phyloP scores from a whole-genome alignment of 495 filamentous ascomycete species.

The Lophiostoma macrostomum region DNA sequence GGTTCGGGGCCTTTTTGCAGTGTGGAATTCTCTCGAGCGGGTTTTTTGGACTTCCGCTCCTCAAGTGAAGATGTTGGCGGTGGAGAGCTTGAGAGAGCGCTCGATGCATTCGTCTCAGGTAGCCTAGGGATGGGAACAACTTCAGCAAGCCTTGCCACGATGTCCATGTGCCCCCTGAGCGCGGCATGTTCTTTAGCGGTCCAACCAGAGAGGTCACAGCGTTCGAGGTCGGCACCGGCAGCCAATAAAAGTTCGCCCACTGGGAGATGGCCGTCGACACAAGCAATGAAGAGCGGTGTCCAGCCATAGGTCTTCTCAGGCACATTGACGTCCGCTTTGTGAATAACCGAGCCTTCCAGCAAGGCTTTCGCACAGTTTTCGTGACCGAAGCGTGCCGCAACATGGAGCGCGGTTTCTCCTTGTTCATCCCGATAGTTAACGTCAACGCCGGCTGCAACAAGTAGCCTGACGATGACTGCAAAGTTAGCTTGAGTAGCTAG shows the following conservation, averaged over 20 bases:
- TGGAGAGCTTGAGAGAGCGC: conserved; percentile 29
- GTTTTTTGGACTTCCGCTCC: conserved; percentile 52
- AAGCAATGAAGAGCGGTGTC: conserved; percentile 89
- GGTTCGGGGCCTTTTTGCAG: conserved; percentile 56
- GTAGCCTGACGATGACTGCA: conserved; percentile 71
- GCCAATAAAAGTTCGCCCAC: conserved; percentile 69
- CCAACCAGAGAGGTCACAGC: conserved; percentile 84
- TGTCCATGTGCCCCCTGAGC: conserved; percentile 76
- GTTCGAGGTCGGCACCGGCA: conserved; percentile 70
- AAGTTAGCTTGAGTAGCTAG: conserved; percentile 85
- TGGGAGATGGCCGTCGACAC: conserved; percentile 75
- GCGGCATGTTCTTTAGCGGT: conserved; percentile 91
- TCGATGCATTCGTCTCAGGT: conserved; percentile 47
- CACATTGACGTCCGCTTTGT: conserved; percentile 73
- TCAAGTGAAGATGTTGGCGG: conserved; percentile 46
- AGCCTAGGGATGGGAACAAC: conserved; percentile 47
- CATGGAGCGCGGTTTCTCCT: conserved; percentile 90
- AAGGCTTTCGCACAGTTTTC: conserved; percentile 73
- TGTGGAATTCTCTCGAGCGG: conserved; percentile 41
- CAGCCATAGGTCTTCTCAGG: conserved; percentile 83
- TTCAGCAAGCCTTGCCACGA: conserved; percentile 65
- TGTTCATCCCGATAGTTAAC: conserved; percentile 91
- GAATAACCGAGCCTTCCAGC: conserved; percentile 62
- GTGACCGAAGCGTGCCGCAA: conserved; percentile 87
- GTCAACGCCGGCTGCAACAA: conserved; percentile 88